Evolutionary conservation across 2,329 filamentous ascomycete genomes (phyloP).

Genomic region (Harringtonia aguacate): DNA sequence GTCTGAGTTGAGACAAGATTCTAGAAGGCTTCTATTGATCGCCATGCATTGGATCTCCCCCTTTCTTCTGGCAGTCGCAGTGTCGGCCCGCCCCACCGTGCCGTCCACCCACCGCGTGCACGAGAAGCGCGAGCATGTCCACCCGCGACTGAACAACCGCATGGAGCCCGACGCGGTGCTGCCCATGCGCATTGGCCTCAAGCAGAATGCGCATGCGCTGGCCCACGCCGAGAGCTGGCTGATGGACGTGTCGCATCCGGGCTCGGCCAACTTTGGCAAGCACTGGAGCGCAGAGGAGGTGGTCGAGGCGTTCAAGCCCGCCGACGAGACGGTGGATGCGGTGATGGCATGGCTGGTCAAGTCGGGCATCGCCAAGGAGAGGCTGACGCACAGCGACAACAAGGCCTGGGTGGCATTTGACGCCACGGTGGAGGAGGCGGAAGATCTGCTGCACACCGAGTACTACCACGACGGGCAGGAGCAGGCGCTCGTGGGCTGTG

Average conservation of each 20-base stretch:
- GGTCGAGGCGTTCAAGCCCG: conserved; percentile 23
- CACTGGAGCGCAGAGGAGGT: conserved; percentile 24
- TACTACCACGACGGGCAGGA: conserved; percentile 2
- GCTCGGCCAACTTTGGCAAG: conserved; percentile 21
- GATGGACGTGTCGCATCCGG: conserved; percentile 12
- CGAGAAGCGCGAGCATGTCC: background rate
- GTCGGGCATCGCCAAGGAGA: conserved; percentile 12
- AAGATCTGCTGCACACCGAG: conserved; percentile 11
- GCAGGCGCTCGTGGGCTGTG: conserved; percentile 11
- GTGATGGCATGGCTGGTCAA: conserved; percentile 21
- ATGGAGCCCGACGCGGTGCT: conserved; percentile 1
- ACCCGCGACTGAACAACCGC: background rate
- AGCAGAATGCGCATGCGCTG: background rate
- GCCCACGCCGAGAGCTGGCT: conserved; percentile 2
- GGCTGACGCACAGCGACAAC: conserved; percentile 5
- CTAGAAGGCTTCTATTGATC: background rate
- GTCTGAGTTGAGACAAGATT: too few species aligned
- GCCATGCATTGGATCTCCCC: background rate
- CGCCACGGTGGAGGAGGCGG: conserved; percentile 12
- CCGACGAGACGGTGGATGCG: conserved; percentile 18
- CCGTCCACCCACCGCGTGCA: conserved; percentile 3
- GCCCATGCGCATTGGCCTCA: conserved; percentile 7
- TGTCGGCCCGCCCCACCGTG: background rate
- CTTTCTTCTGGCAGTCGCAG: background rate
- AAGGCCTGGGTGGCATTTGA: conserved; percentile 14